These are phyloP conservation scores for Rhizophagus sp. DNA, from an alignment of 192 early-diverging fungal species.

Conservation along the genomic window DNA sequence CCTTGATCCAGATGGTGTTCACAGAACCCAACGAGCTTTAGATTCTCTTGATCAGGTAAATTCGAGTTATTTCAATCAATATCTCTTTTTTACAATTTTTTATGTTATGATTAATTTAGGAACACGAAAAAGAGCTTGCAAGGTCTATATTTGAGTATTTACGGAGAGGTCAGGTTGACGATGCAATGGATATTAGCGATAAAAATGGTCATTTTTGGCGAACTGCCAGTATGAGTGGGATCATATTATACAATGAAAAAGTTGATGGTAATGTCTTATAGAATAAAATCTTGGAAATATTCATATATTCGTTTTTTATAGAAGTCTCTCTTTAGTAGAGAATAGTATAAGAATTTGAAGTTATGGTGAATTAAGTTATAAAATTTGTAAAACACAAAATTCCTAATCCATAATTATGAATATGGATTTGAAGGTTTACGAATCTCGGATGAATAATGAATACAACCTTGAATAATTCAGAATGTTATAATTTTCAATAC, in stretches of 20 bases:
- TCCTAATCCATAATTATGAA: neutral
- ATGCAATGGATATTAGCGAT: conserved; percentile 72
- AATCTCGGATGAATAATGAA: neutral
- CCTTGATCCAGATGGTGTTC: conserved; percentile 17
- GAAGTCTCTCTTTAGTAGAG: neutral
- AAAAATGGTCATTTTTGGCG: conserved; percentile 78
- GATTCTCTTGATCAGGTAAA: neutral
- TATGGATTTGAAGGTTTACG: neutral
- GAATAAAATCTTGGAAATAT: neutral
- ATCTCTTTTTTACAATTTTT: neutral
- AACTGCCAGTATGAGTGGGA: conserved; percentile 76
- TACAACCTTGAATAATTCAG: neutral
- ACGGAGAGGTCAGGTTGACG: conserved; percentile 65
- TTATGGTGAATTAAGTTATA: neutral
- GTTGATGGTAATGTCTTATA: conserved; percentile 8
- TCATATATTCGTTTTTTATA: neutral
- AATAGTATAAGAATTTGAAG: neutral
- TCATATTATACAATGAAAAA: conserved; percentile 55
- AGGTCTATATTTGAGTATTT: conserved; percentile 76
- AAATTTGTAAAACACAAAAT: neutral
- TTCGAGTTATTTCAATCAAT: neutral
- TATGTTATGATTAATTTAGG: neutral
- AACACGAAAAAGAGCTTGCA: conserved; percentile 54
- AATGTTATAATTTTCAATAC: neutral
- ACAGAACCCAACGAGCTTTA: neutral